Conservation (phyloP, 345 rosid species). For the Geranium brycei region DNA sequence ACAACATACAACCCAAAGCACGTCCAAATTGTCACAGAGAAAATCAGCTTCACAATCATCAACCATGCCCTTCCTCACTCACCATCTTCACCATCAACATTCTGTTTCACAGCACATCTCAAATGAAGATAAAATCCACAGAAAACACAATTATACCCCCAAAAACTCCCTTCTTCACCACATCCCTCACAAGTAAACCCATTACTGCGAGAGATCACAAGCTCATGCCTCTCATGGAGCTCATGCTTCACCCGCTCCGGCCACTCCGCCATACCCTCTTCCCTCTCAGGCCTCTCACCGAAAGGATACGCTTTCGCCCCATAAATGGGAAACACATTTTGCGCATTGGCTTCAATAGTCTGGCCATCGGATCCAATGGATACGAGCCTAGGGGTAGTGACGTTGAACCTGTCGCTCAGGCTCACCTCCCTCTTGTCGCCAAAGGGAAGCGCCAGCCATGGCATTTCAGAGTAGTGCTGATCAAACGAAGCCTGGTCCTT, state of each 20-base stretch:
- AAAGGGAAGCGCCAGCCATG: conserved; percentile 32
- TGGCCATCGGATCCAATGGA: conserved; percentile 13
- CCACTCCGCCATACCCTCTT: too few species aligned
- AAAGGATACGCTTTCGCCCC: conserved; percentile 27
- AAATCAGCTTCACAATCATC: too few species aligned
- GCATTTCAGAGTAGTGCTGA: conserved; percentile 22
- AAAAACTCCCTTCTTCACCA: conserved; percentile 19
- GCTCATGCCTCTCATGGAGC: conserved; percentile 8
- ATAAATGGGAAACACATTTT: conserved; percentile 10
- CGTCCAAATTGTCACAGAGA: too few species aligned
- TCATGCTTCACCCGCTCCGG: too few species aligned
- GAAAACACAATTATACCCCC: conserved; percentile 43
- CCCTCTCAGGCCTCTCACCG: conserved; percentile 4
- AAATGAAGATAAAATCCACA: conserved; percentile 70
- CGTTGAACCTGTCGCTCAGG: conserved; percentile 23
- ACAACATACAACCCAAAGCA: too few species aligned
- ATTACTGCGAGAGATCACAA: conserved; percentile 18
- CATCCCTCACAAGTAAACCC: conserved; percentile 8
- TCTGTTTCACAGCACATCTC: conserved; percentile 25
- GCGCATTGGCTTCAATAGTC: conserved; percentile 11
- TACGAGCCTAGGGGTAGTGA: conserved; percentile 18
- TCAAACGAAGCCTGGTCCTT: conserved; percentile 22
- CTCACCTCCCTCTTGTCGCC: conserved; percentile 11
- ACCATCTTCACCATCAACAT: too few species aligned
- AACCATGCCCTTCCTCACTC: too few species aligned